Evolutionary conservation across 371 early-diverging fungal genomes (phyloP).

Genomic region (Thermomucor indicae-seudaticae): DNA sequence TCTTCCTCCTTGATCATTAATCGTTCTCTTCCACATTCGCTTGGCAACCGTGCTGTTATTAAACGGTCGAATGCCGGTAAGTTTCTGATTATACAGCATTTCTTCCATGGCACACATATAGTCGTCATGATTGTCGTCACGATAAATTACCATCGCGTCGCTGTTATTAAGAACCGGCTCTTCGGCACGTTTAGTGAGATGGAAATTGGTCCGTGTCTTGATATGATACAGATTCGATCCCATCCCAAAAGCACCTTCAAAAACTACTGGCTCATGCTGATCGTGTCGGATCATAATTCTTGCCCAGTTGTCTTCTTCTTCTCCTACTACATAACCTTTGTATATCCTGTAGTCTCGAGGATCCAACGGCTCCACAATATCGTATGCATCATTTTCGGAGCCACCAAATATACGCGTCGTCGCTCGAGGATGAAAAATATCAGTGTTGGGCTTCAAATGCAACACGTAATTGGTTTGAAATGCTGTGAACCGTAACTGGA

Average conservation of each 20-base stretch:
- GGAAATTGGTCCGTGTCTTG: slow-evolving; percentile 52
- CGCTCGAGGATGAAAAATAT: slow-evolving; percentile 71
- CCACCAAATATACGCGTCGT: slow-evolving; percentile 5
- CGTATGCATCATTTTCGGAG: neutral
- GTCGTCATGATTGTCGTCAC: slow-evolving; percentile 52
- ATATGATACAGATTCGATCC: slow-evolving; percentile 60
- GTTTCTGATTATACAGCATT: slow-evolving; percentile 14
- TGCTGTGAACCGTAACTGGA: slow-evolving; percentile 54
- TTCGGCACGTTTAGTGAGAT: slow-evolving; percentile 44
- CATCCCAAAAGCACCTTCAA: slow-evolving; percentile 63
- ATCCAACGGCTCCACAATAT: slow-evolving; percentile 7
- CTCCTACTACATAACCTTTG: slow-evolving; percentile 48
- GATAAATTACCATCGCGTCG: slow-evolving; percentile 59
- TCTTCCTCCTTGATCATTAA: too few relatives aligned
- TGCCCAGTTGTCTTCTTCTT: slow-evolving; percentile 49
- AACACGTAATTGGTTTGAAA: slow-evolving; percentile 65
- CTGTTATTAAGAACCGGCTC: slow-evolving; percentile 42
- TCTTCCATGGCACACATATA: slow-evolving; percentile 21
- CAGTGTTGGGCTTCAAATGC: slow-evolving; percentile 68
- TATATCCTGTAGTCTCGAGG: slow-evolving; percentile 50
- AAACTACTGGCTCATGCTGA: slow-evolving; percentile 29
- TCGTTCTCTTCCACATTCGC: neutral
- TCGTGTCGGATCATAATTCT: slow-evolving; percentile 55
- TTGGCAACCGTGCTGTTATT: neutral
- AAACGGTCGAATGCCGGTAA: slow-evolving; percentile 7